Evolutionary conservation across 1,284 basidiomycete species (phyloP).

Genomic region (Ceratobasidium sp.): DNA sequence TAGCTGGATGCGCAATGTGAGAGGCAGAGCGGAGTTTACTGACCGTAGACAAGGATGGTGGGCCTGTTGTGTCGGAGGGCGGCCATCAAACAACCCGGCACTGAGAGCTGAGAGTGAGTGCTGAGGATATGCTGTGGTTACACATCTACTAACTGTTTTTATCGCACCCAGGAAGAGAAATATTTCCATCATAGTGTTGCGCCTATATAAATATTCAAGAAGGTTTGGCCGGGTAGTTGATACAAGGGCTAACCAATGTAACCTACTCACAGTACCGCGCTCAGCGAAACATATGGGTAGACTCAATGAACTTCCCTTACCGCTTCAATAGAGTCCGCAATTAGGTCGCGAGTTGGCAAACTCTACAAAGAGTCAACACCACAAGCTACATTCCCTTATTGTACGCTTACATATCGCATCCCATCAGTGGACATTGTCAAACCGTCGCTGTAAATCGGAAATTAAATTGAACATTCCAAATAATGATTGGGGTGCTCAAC

Average conservation of each 20-base stretch:
- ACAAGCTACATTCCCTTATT: neutral
- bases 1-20: no score
- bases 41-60: conserved; percentile 79
- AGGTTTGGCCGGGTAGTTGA: neutral
- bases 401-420: conserved; percentile 48
- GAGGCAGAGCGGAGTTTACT: conserved; percentile 12
- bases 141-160: conserved; percentile 69
- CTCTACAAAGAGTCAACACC: conserved; percentile 57
- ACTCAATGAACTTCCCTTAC: conserved; percentile 53
- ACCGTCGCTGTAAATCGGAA: conserved; percentile 62
- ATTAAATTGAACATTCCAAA: neutral
- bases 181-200: conserved; percentile 87
- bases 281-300: neutral
- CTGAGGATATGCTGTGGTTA: neutral
- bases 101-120: conserved; percentile 30
- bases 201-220: conserved; percentile 55
- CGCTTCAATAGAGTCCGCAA: conserved; percentile 89
- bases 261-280: conserved; percentile 55
- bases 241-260: conserved; percentile 61
- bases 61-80: conserved; percentile 84
- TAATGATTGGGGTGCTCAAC: neutral
- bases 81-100: conserved; percentile 89
- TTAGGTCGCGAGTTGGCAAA: conserved; percentile 86
- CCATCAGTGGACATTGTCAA: conserved; percentile 86
- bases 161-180: conserved; percentile 79